Evolutionary conservation across 1,284 basidiomycete genomes (phyloP), one percentile per base, ranked within the genome.

Genomic region (Salmacisia buchloeana): DNA sequence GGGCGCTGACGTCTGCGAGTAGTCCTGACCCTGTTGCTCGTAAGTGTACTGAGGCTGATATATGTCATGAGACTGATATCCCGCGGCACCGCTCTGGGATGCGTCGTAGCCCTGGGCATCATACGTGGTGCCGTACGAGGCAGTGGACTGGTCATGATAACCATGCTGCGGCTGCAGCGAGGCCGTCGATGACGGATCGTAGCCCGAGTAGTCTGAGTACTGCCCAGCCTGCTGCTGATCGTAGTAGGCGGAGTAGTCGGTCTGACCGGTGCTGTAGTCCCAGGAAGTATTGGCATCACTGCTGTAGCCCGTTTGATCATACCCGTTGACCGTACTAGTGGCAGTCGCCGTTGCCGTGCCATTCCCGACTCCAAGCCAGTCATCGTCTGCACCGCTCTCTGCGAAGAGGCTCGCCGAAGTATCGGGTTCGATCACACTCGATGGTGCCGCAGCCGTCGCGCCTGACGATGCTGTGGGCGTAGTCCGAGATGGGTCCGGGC

Each of bases 371-470:
- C 36, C 61, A n/a, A 71, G 63, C 69, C 69, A 71, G 43, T 71
- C 69, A 49, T 71, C 69, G 33, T 68, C 62, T 31, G 46, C 46
- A 25, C 66, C 65, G 59, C 52, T 59, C 59, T 68, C 65, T 43
- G 58, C 62, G 52, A 71, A 71, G 13, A 71, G 65, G 21, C 41
- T 63, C 7, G 67, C 64, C 10, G 67, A 64, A 23, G 69, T 66
- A 25, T 59, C 67, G 1, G 67, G 65, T 4, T 64, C 49, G 10
- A 60, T n/a, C 0, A 41, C 57, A 33, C 56, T 64, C 9, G 59
- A 13, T 38, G 61, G 63, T 18, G 39, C 64, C 3, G 65, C 41
- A 9, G 18, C 43, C 4, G 43, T n/a, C 38, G 66, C 63, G 27
- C 66, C 63, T 3, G 60, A 45, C 54, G 64, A 38, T 4, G 52